Base-by-base conservation (phyloP, 176 grass and related monocot species). In the Aegilops tauschii region DNA sequence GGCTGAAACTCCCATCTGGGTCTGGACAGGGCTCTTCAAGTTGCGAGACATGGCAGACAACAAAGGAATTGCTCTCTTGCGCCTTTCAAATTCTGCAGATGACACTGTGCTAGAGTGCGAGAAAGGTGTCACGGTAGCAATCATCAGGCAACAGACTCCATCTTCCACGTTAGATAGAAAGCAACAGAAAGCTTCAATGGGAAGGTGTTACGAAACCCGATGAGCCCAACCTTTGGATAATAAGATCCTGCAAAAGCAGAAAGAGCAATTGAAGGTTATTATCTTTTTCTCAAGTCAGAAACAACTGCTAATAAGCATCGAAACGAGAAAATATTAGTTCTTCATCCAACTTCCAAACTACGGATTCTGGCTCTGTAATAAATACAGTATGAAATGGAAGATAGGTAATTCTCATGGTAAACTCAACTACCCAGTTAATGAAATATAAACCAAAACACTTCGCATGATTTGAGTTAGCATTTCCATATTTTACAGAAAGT, bases 21-120 rank as follows among this genome's bases (percentile, higher is more conserved):
- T 95, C 90, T 92, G 86, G 59, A 95, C 93, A 70, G 93, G 83
- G 88, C 88, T 90, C 30, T 95, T 90, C 76, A 86, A 36, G 31
- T 90, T 95, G 74, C 83, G 72, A 82, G 93, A 72, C 93, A 95
- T 95, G 83, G 47, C 6, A 17, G 61, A 12, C 9, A 14, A 65
- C 34, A 84, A 65, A 77, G 54, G 27, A 76, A 17, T 5, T 25
- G 52, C 78, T 83, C 86, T 86, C 44, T 25, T 28, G 80, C 20
- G 0, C 81, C 79, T 42, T 71, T 85, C 80, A 30, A 92, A 75
- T 58, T 75, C 70, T 17, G 63, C 81, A 86, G 90, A 82, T 28
- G 83, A 61, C 31, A 36, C 18, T 28, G 66, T 83, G 50, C 67
- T 81, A 52, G 63, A 81, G 71, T 77, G 52, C 20, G 16, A 76